Base-by-base conservation (phyloP, 2,329 filamentous ascomycete genomes). In the Fusarium mangiferae region DNA sequence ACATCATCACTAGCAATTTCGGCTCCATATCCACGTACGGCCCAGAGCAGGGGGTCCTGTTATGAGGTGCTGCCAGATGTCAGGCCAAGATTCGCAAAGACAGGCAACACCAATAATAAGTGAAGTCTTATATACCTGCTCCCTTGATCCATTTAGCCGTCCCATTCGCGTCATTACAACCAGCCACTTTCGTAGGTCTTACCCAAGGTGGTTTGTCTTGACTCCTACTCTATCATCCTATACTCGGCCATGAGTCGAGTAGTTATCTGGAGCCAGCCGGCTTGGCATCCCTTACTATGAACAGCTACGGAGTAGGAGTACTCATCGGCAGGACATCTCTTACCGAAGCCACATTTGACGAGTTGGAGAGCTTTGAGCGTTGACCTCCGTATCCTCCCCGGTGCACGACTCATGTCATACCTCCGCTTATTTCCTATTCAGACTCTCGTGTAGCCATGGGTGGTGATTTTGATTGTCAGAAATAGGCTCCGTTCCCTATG, bases 241-340 rank as follows among this genome's bases (percentile, higher is more conserved):
- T 44, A 60, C 56, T 33, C 41, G 58, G 56, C 66, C 71, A 74
- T 75, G 68, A 71, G 66, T 73, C 73, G 57, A 51, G 60, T 55
- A 57, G 54, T 49, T 54, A 39, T 56, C 54, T 67, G 55, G 62
- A 49, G 57, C 57, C 46, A 63, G 45, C 65, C 65, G 38, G 33
- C 66, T 70, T 74, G 70, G 65, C 72, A 74, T 42, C 62, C 73
- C 74, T 63, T 72, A 66, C 56, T 62, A 39, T 60, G 36, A 30
- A 26, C 22, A 60, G 14, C 28, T 42, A 48, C 41, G 22, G 42
- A 38, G n/a, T 33, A 30, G 28, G 10, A 30, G 28, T 30, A 30
- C 28, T 51, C 35, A 36, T 60, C 39, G 35, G 44, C 38, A 66
- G 30, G 39, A 62, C 18, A 45, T 60, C 30, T 48, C 60, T 61